These are phyloP conservation scores for Magnusiomyces paraingens DNA, from an alignment of 1,139 yeast genomes.

Conservation along the genomic window DNA sequence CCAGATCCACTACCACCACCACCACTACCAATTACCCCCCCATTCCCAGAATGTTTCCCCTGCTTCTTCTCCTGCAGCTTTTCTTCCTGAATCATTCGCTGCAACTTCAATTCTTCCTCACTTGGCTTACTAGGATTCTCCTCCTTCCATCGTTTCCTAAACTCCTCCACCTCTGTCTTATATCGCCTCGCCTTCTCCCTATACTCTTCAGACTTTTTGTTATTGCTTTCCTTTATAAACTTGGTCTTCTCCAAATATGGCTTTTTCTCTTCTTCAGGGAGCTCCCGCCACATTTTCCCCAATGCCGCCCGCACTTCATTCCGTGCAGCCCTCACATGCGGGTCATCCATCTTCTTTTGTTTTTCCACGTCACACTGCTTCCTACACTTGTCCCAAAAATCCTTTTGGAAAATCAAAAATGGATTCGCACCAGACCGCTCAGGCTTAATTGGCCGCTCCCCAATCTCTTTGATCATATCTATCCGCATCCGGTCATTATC, in stretches of 20 bases:
- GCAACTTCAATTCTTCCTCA: conserved; percentile 29
- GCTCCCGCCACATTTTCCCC: conserved; percentile 39
- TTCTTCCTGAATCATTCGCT: conserved; percentile 18
- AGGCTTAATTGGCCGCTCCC: conserved; percentile 37
- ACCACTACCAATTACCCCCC: no score
- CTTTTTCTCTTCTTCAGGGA: conserved; percentile 34
- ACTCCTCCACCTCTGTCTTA: conserved; percentile 37
- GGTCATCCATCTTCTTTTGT: conserved; percentile 28
- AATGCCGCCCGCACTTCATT: conserved; percentile 39
- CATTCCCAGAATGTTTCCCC: no score
- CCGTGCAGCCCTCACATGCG: conserved; percentile 34
- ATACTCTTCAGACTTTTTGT: conserved; percentile 32
- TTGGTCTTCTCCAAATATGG: conserved; percentile 35
- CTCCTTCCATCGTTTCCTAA: conserved; percentile 35
- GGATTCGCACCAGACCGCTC: conserved; percentile 37
- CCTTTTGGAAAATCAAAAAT: conserved; percentile 39
- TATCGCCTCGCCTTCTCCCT: conserved; percentile 31
- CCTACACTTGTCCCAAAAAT: conserved; percentile 39
- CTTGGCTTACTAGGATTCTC: conserved; percentile 33
- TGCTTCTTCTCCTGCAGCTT: conserved; percentile 9
- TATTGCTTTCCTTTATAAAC: conserved; percentile 33
- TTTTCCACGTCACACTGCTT: conserved; percentile 33
- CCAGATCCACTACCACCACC: no score
- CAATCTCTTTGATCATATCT: conserved; percentile 33
- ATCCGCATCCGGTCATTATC: conserved; percentile 33